Evolutionary conservation across 768 basidiomycete species (phyloP), one percentile per base, ranked within the genome.

Genomic region (Naganishia vishniacii): DNA sequence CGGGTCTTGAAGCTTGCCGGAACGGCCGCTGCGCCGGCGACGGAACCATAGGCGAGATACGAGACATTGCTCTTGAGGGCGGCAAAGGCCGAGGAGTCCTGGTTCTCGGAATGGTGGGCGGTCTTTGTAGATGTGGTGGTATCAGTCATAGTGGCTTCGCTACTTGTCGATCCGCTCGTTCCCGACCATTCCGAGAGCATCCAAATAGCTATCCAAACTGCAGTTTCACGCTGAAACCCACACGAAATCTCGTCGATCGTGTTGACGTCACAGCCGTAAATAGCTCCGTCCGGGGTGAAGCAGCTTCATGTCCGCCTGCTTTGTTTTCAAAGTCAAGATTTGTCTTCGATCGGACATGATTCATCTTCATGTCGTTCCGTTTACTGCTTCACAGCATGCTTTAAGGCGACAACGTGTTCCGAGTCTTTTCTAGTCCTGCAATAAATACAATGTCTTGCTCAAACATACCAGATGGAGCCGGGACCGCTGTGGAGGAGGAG

Each of bases 381-480:
- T 37, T 15, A 37, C 34, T 37, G 34, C 34, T 37, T n/a, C n/a
- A n/a, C n/a, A n/a, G n/a, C n/a, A n/a, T n/a, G n/a, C n/a, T n/a
- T n/a, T n/a, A n/a, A n/a, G n/a, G n/a, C n/a, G n/a, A n/a, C n/a
- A n/a, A n/a, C n/a, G n/a, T n/a, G n/a, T n/a, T n/a, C n/a, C n/a
- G n/a, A n/a, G n/a, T n/a, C n/a, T n/a, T n/a, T n/a, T n/a, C n/a
- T n/a, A n/a, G n/a, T n/a, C n/a, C n/a, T 37, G 8, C 34, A 37
- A 15, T 37, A 53, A 23, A 48, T 62, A 2, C 56, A 37, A 75
- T 75, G 74, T 75, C 74, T 16, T 75, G 74, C 51, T 67, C 68
- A 23, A 70, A 73, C 46, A 59, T 64, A 37, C 71, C 65, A 16
- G 71, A 73, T 41, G 69, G 61, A 6, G 60, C 59, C 15, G 68